These are phyloP conservation scores for Thermothelomyces thermophilus DNA, from an alignment of 2,329 filamentous ascomycete genomes.

Conservation along the genomic window DNA sequence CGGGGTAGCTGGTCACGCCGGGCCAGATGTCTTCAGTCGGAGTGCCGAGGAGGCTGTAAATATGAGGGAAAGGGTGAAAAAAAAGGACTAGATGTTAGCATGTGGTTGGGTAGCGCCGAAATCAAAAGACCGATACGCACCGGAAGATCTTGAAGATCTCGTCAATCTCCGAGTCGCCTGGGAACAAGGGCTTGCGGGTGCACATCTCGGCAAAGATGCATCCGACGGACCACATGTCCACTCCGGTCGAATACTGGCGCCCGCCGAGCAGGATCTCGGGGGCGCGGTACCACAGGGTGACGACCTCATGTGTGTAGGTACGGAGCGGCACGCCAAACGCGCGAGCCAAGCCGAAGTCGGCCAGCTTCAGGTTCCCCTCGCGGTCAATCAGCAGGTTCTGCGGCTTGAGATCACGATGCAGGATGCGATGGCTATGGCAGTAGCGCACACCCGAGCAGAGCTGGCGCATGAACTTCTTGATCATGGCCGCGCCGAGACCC, in stretches of 20 bases:
- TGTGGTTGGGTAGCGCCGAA: background rate
- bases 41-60: constrained; percentile 61
- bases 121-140: constrained; percentile 37
- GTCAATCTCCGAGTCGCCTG: constrained; percentile 84
- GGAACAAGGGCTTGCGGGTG: constrained; percentile 81
- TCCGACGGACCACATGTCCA: constrained; percentile 88
- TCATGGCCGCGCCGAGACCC: constrained; percentile 70
- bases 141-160: constrained; percentile 94
- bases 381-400: constrained; percentile 79
- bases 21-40: constrained; percentile 76
- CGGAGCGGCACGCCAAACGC: constrained; percentile 82
- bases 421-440: constrained; percentile 76
- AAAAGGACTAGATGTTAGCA: background rate
- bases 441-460: constrained; percentile 73
- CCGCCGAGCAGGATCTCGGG: constrained; percentile 83
- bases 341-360: constrained; percentile 79
- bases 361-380: constrained; percentile 80
- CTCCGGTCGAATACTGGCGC: constrained; percentile 84
- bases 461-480: constrained; percentile 89
- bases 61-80: background rate
- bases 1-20: constrained; percentile 79
- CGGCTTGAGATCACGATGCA: constrained; percentile 80
- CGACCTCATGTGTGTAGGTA: constrained; percentile 88
- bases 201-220: constrained; percentile 94
- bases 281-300: constrained; percentile 82